Evolutionary conservation across 768 basidiomycete genomes (phyloP).

Genomic region (Hericium rajendrae): DNA sequence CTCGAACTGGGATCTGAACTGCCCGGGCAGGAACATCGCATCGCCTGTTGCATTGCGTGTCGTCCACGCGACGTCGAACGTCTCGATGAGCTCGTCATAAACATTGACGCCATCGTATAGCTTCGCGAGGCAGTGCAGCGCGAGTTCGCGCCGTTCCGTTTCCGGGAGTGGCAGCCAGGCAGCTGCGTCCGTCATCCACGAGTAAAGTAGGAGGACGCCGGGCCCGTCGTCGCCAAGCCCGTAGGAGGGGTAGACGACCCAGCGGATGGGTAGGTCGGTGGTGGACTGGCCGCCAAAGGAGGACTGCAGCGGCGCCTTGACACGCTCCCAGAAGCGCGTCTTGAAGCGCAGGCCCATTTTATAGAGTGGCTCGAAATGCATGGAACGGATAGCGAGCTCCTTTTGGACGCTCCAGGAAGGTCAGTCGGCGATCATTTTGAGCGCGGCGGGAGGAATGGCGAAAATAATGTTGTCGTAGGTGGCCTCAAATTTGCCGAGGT

Average conservation of each 20-base stretch:
- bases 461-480: slow-evolving; percentile 16
- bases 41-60: slow-evolving; percentile 18
- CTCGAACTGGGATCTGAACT: slow-evolving; percentile 16
- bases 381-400: slow-evolving; percentile 16
- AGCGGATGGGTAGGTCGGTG: slow-evolving; percentile 14
- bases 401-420: slow-evolving; percentile 13
- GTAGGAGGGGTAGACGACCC: slow-evolving; percentile 15
- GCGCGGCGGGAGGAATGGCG: slow-evolving; percentile 17
- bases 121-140: slow-evolving; percentile 15
- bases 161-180: slow-evolving; percentile 15
- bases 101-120: slow-evolving; percentile 10
- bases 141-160: slow-evolving; percentile 11
- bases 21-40: slow-evolving; percentile 23
- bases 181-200: slow-evolving; percentile 20
- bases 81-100: neutral
- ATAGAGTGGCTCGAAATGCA: slow-evolving; percentile 11
- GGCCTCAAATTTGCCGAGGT: neutral
- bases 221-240: slow-evolving; percentile 16
- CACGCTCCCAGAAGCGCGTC: slow-evolving; percentile 4
- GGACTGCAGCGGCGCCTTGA: neutral
- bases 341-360: slow-evolving; percentile 6
- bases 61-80: slow-evolving; percentile 18
- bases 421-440: slow-evolving; percentile 17
- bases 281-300: neutral
- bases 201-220: slow-evolving; percentile 20